Percentiles rank a stretch among this genome's conserved stretches.
Conservation (phyloP, 148 eudicot genomes). For the Nyssa sinensis region DNA sequence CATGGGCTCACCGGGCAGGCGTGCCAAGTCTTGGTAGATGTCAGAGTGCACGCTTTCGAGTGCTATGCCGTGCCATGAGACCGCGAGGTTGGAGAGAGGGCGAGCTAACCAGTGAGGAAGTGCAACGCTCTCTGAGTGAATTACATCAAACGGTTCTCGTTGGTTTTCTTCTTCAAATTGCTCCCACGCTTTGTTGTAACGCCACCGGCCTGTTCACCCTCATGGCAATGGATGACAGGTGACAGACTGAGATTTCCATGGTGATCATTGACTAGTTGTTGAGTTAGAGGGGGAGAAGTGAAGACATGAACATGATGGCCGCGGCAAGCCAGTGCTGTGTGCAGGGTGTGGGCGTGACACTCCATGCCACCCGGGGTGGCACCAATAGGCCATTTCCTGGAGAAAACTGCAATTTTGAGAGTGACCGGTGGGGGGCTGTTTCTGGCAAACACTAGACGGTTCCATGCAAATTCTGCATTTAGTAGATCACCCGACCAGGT, state of each 20-base stretch:
- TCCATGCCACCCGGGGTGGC: conserved; percentile 86
- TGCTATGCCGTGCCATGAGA: conserved; percentile 87
- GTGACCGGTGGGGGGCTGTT: conserved; percentile 22
- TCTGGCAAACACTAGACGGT: conserved; percentile 35
- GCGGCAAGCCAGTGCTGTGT: conserved; percentile 55
- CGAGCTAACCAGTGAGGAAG: conserved; percentile 63
- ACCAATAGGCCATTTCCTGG: conserved; percentile 69
- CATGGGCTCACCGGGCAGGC: conserved; percentile 51
- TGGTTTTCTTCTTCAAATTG: conserved; percentile 61
- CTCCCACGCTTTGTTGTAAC: conserved; percentile 83
- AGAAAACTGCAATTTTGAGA: conserved; percentile 65
- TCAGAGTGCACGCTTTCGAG: conserved; percentile 70
- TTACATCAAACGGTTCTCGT: conserved; percentile 52
- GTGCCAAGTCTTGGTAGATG: conserved; percentile 65
- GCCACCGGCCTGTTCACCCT: conserved; percentile 65
- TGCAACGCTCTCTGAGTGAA: conserved; percentile 86
- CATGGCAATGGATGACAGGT: conserved; percentile 63
- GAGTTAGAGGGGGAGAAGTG: conserved; percentile 48
- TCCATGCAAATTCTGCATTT: conserved; percentile 62
- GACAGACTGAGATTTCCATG: not conserved
- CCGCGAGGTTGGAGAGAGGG: conserved; percentile 61
- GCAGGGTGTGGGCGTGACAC: conserved; percentile 74
- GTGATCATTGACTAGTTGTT: not conserved
- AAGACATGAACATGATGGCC: conserved; percentile 75
- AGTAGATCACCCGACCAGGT: conserved; percentile 70